Percentiles rank a stretch among this genome's conserved stretches.
Conservation (phyloP, 306 rosid species). For the Argentina anserina region DNA sequence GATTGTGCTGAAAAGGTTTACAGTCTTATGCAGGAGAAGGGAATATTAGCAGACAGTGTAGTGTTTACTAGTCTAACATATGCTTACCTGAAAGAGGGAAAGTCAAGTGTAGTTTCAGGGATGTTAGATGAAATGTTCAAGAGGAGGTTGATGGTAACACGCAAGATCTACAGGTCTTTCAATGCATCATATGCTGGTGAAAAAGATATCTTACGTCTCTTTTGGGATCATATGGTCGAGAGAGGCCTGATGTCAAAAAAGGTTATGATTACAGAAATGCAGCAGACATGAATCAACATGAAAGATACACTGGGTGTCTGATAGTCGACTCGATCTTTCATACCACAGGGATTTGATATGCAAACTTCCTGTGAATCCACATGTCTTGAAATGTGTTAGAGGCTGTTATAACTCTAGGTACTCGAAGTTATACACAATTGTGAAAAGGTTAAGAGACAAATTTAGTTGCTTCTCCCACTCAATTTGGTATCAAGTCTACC, state of each 20-base stretch:
- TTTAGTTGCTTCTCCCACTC: background rate
- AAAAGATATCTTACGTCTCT: conserved; percentile 37
- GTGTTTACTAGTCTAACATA: conserved; percentile 63
- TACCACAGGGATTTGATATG: background rate
- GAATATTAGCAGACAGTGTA: conserved; percentile 61
- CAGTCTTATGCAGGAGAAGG: conserved; percentile 47
- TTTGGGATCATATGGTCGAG: conserved; percentile 64
- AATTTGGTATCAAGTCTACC: background rate
- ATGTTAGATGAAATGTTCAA: conserved; percentile 62
- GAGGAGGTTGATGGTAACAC: conserved; percentile 64
- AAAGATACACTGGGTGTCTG: background rate
- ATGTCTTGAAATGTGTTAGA: background rate
- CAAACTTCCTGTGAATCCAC: background rate
- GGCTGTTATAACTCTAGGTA: background rate
- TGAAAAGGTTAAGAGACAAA: background rate
- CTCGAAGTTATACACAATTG: background rate
- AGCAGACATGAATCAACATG: conserved; percentile 18
- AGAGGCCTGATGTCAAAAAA: conserved; percentile 69
- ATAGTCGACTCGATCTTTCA: background rate
- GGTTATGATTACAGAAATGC: conserved; percentile 48
- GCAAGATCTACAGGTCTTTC: conserved; percentile 59
- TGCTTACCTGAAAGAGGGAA: conserved; percentile 69
- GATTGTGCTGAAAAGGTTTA: conserved; percentile 59
- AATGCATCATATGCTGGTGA: conserved; percentile 39
- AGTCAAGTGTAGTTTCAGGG: conserved; percentile 35